Conservation (phyloP, 2,329 filamentous ascomycete genomes). For the Ophiostoma novo-ulmi region DNA sequence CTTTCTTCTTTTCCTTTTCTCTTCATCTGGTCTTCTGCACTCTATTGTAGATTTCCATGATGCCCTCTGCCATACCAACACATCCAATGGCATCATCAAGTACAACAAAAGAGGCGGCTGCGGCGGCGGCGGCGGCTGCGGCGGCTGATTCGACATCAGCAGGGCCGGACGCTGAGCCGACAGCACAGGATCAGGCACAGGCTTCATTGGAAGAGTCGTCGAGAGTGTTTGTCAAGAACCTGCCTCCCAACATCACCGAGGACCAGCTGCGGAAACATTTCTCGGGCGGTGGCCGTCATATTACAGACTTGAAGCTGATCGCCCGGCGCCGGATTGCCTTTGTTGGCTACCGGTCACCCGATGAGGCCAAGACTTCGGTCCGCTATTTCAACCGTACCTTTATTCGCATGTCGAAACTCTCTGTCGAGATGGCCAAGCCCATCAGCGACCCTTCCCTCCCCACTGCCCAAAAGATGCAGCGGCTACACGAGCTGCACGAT, state of each 20-base stretch:
- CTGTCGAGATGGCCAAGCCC: slow-evolving; percentile 80
- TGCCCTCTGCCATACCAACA: slow-evolving; percentile 23
- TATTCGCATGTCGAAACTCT: slow-evolving; percentile 91
- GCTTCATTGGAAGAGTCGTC: slow-evolving; percentile 48
- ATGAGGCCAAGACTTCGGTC: slow-evolving; percentile 76
- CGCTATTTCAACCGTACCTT: slow-evolving; percentile 95
- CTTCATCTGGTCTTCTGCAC: slow-evolving; percentile 10
- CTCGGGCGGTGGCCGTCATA: slow-evolving; percentile 60
- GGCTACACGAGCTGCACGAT: slow-evolving; percentile 20
- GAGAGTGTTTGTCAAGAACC: slow-evolving; percentile 70
- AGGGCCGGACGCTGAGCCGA: slow-evolving; percentile 1
- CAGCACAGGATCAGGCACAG: neutral
- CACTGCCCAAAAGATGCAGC: slow-evolving; percentile 27
- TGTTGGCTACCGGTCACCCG: slow-evolving; percentile 80
- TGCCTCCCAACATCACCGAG: slow-evolving; percentile 81
- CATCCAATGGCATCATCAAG: slow-evolving; percentile 19
- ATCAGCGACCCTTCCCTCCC: slow-evolving; percentile 42
- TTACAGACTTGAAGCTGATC: slow-evolving; percentile 92
- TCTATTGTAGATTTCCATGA: slow-evolving; percentile 20
- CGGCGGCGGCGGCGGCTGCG: neutral
- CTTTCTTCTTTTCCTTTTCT: neutral
- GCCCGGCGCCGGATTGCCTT: slow-evolving; percentile 88
- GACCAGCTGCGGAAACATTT: slow-evolving; percentile 88
- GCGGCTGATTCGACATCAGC: neutral
- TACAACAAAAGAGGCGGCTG: slow-evolving; percentile 13